Evolutionary conservation across 306 rosid genomes (phyloP).

Genomic region (Lablab purpureus): DNA sequence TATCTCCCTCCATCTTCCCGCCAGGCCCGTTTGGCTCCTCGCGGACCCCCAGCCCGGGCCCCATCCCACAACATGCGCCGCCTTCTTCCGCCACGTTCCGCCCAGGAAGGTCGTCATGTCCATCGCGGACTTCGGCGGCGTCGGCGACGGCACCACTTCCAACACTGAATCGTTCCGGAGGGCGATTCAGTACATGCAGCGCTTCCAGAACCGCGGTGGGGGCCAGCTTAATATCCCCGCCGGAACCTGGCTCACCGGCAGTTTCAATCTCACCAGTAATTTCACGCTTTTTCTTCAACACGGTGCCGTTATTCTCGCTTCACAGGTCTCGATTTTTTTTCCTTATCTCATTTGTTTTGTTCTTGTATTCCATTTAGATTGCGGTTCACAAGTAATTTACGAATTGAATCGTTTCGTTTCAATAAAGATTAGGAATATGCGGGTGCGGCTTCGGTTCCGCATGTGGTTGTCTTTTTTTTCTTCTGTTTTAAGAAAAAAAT

Average conservation of each 20-base stretch:
- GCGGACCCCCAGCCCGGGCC: neutral
- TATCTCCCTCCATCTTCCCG: slow-evolving; percentile 61
- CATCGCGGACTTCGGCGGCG: slow-evolving; percentile 79
- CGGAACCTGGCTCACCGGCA: slow-evolving; percentile 86
- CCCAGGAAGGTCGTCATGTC: slow-evolving; percentile 61
- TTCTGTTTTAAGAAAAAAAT: neutral
- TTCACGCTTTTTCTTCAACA: slow-evolving; percentile 84
- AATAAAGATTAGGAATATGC: neutral
- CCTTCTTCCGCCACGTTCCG: slow-evolving; percentile 47
- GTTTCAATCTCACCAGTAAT: slow-evolving; percentile 90
- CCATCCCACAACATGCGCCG: slow-evolving; percentile 54
- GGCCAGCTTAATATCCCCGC: slow-evolving; percentile 75
- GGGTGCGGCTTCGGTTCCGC: slow-evolving; percentile 11
- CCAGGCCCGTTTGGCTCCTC: slow-evolving; percentile 43
- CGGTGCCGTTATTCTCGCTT: slow-evolving; percentile 75
- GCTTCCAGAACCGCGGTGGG: slow-evolving; percentile 67
- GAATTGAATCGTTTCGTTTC: neutral
- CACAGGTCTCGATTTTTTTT: slow-evolving; percentile 62
- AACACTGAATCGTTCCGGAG: slow-evolving; percentile 74
- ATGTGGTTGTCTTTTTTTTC: slow-evolving; percentile 26
- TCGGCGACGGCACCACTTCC: slow-evolving; percentile 81
- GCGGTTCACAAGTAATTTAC: neutral
- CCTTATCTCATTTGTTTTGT: neutral
- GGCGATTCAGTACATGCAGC: slow-evolving; percentile 70
- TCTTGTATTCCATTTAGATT: neutral